Base-by-base conservation (phyloP, 805 yeast species). In the Suhomyces canberraensis region DNA sequence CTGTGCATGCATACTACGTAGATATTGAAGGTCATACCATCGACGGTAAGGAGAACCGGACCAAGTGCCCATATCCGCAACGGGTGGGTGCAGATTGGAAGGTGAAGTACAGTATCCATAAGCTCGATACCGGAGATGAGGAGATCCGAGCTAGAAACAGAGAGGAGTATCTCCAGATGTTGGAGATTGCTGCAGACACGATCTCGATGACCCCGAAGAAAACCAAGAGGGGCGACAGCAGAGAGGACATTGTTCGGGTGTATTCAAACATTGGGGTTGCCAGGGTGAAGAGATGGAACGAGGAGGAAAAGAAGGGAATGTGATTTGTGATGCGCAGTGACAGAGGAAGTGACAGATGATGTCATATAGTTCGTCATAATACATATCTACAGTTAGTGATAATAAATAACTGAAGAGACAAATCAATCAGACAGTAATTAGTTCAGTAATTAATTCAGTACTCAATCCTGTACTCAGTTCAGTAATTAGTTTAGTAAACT, bases 251-350 rank as follows among this genome's bases (percentile, higher is more conserved):
- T n/a, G 40, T 58, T 38, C 48, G 59, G 25, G 31, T 45, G 22
- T 60, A 52, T 39, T 49, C 60, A 5, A 50, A 47, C 19, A 54
- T 61, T 8, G 67, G 67, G 4, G 40, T 41, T 31, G 48, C 50
- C 8, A 44, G 67, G 25, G 41, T 50, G 19, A 47, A 48, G 22
- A 33, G 40, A 36, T 61, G 66, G 67, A 42, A 44, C 17, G 34
- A 41, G 6, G 37, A 48, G 27, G 64, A 61, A 29, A 20, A 33
- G 5, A 48, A 54, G 16, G 53, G 54, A n/a, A n/a, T n/a, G n/a
- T n/a, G n/a, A n/a, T n/a, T n/a, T n/a, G n/a, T n/a, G n/a, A n/a
- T n/a, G n/a, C n/a, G n/a, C n/a, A n/a, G n/a, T n/a, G n/a, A n/a
- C n/a, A n/a, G n/a, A n/a, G n/a, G n/a, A n/a, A n/a, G n/a, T n/a